Base-by-base conservation (phyloP, 129 eudicot genomes). In the Dittrichia graveolens region DNA sequence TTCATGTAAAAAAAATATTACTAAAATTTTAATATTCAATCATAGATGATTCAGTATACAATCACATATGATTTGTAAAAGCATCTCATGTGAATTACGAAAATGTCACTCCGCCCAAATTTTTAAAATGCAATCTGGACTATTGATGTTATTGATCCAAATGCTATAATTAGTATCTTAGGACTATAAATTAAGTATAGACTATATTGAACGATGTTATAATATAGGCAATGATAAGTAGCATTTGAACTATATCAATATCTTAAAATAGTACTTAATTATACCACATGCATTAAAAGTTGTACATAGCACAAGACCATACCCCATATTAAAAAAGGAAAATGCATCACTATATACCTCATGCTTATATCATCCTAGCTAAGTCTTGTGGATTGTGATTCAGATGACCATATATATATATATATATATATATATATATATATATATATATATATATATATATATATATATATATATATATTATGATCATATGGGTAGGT, bases 291-390 rank as follows among this genome's bases (percentile, higher is more conserved):
- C 72, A 75, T 64, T 13, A 35, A 75, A 46, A 41, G 44, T 5
- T 60, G 75, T 77, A 59, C 49, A 52, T 76, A 16, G 24, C 58
- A 37, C 41, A 67, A 31, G 16, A 53, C 52, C 75, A 69, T 24
- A 0, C 31, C 31, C 41, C 64, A 12, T 59, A 39, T 44, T 1
- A 16, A 50, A 56, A 69, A 39, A 47, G 75, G 82, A 59, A 72
- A 78, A 81, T 61, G 66, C 77, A 80, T 72, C 80, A 81, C 73
- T 71, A 78, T 41, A 41, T 56, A 84, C 88, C 69, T 87, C 93
- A 90, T 84, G 88, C 96, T 85, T 76, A 83, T 76, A 87, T 90
- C 96, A 87, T 81, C 85, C 69, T 24, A n/a, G n/a, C n/a, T n/a
- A 52, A 41, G 49, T 37, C 54, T 52, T 75, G 84, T 75, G 81